phyloP scores from a whole-genome alignment of 2,329 filamentous ascomycete species.

The Sporothrix humicola region DNA sequence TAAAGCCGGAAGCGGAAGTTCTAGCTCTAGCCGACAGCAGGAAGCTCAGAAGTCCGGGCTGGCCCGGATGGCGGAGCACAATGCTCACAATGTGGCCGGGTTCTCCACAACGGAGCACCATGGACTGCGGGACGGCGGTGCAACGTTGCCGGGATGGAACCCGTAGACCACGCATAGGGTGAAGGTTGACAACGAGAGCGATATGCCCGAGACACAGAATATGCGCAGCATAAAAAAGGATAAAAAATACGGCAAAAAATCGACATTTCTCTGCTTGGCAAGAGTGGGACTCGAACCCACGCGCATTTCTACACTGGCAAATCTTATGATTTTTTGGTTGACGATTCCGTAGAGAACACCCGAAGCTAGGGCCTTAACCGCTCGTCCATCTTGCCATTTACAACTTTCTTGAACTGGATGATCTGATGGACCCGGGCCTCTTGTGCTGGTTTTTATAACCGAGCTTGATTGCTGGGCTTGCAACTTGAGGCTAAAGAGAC shows the following conservation, averaged over 20 bases:
- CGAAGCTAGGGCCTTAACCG: conserved; percentile 24
- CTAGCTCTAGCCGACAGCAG: not conserved
- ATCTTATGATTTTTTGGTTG: not conserved
- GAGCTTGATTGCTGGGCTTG: not conserved
- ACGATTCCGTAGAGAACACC: not conserved
- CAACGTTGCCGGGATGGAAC: not conserved
- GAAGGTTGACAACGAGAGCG: not conserved
- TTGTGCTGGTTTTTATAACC: not conserved
- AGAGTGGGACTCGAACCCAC: conserved; percentile 23
- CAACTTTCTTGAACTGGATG: not conserved
- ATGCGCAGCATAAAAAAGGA: not conserved
- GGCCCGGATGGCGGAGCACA: not conserved
- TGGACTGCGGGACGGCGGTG: not conserved
- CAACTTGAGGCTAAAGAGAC: too few relatives aligned
- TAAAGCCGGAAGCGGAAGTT: not conserved
- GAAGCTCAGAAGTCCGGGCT: not conserved
- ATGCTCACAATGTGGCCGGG: not conserved
- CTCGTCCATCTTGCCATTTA: conserved; percentile 24
- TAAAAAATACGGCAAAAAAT: not conserved
- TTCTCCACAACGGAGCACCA: conserved; percentile 3
- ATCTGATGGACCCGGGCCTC: not conserved
- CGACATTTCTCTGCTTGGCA: not conserved
- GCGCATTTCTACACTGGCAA: conserved; percentile 13
- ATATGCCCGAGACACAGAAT: not conserved
- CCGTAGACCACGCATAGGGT: not conserved